phyloP scores from a whole-genome alignment of 441 rosid genomes.

The Breynia disticha region DNA sequence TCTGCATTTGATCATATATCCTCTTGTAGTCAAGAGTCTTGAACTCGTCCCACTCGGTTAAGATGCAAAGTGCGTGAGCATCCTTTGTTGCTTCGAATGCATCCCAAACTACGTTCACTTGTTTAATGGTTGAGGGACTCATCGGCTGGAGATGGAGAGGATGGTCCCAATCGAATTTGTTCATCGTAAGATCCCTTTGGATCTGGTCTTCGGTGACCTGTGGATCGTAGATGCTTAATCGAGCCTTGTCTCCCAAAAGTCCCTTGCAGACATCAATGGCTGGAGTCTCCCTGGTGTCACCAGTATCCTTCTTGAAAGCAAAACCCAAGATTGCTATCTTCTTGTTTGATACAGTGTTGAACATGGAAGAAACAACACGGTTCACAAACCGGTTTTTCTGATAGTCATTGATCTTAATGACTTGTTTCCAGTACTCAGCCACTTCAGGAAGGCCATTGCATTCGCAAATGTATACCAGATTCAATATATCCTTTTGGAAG shows the following conservation, averaged over 20 bases:
- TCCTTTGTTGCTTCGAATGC: conserved; percentile 81
- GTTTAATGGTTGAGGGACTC: conserved; percentile 66
- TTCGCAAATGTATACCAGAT: conserved; percentile 84
- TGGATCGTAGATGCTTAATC: conserved; percentile 82
- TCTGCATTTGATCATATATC: conserved; percentile 83
- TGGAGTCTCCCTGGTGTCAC: conserved; percentile 92
- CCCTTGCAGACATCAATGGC: conserved; percentile 98
- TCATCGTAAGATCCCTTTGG: conserved; percentile 84
- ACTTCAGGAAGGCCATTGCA: conserved; percentile 94
- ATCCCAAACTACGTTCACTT: conserved; percentile 65
- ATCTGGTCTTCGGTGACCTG: conserved; percentile 92
- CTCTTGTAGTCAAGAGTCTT: conserved; percentile 64
- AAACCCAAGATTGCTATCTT: conserved; percentile 81
- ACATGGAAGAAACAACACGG: conserved; percentile 89
- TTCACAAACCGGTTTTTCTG: conserved; percentile 85
- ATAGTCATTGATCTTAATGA: conserved; percentile 87
- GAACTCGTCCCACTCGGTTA: conserved; percentile 98
- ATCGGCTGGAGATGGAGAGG: conserved; percentile 85
- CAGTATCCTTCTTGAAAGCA: conserved; percentile 94
- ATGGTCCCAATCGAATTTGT: conserved; percentile 94
- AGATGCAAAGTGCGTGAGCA: conserved; percentile 84
- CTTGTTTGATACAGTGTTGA: conserved; percentile 77
- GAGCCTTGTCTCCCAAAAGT: conserved; percentile 80
- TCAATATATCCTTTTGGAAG: conserved; percentile 86
- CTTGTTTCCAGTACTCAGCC: conserved; percentile 93